Evolutionary conservation across 2,329 filamentous ascomycete species (phyloP), one percentile per base, ranked within the genome.

Genomic region (Aplosporella prunicola): DNA sequence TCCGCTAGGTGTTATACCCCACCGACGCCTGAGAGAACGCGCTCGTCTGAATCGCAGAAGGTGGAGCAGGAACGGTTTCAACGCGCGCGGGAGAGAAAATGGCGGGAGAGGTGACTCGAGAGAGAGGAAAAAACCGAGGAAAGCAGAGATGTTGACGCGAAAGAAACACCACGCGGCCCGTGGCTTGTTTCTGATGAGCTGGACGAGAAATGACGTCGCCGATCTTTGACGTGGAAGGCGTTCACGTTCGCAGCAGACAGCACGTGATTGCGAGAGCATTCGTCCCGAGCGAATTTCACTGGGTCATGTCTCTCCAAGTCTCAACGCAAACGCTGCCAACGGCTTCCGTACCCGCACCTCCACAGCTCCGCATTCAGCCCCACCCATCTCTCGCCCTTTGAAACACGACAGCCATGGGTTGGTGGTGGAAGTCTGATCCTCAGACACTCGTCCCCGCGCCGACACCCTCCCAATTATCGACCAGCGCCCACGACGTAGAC

Each of bases 361-460:
- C 24, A n/a, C 25, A 17, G 9, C 23, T 24, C 31, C 15, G 23
- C 26, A n/a, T 25, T 9, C 20, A 32, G n/a, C 18, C 13, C 20
- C 37, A 10, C 13, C 24, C 13, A 34, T 16, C 20, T 17, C 13
- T 17, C 23, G 11, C 6, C 16, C 9, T 11, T 13, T 16, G 18
- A 15, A 9, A 34, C 37, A 23, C 31, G 18, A 28, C 20, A 27
- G 43, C 20, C 10, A 69, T 69, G 66, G 65, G 63, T 44, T 70
- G 67, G 67, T 61, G 53, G 50, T 67, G 61, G 60, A 55, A 42
- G 33, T 61, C 61, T 7, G 53, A 57, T 30, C 47, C 49, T 41
- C 50, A 45, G 31, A 33, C 45, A 35, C 43, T n/a, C 18, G 27
- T 29, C 29, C 39, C 33, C 45, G 20, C 39, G 22, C 44, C 45